Evolutionary conservation across 1,284 basidiomycete species (phyloP).

Genomic region (Rhodotorula glutinis): DNA sequence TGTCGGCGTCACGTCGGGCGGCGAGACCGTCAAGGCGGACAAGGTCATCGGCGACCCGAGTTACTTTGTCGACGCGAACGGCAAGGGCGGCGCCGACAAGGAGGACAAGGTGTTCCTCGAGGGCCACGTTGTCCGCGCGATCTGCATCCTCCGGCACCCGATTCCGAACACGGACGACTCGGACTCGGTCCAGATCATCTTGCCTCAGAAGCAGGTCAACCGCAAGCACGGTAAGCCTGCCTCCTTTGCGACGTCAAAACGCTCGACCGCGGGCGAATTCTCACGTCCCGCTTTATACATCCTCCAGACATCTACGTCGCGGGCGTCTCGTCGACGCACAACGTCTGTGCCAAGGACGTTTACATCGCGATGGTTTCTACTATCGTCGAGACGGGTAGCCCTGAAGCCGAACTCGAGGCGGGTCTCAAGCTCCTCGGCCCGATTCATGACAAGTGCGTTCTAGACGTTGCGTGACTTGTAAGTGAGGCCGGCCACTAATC

Average conservation of each 20-base stretch:
- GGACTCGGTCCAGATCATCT: conserved; percentile 95
- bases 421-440: conserved; percentile 89
- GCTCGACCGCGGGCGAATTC: too few species aligned
- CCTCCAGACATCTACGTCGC: conserved; percentile 95
- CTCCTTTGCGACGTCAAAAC: too few species aligned
- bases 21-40: conserved; percentile 94
- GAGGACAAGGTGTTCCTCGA: conserved; percentile 80
- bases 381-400: conserved; percentile 90
- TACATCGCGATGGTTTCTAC: conserved; percentile 98
- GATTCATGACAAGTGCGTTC: conserved; percentile 85
- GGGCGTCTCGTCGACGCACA: conserved; percentile 93
- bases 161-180: conserved; percentile 95
- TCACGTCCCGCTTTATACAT: too few species aligned
- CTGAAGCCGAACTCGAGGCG: conserved; percentile 87
- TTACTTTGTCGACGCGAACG: conserved; percentile 76
- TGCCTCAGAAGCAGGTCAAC: conserved; percentile 96
- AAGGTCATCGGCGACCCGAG: conserved; percentile 97
- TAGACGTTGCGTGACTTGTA: background rate
- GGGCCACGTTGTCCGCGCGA: conserved; percentile 91
- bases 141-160: conserved; percentile 97
- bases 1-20: conserved; percentile 81
- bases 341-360: conserved; percentile 91
- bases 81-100: conserved; percentile 46
- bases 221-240: conserved; percentile 80
- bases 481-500: background rate